Base-by-base conservation (phyloP, 495 filamentous ascomycete species). In the Aspergillus haitiensis region DNA sequence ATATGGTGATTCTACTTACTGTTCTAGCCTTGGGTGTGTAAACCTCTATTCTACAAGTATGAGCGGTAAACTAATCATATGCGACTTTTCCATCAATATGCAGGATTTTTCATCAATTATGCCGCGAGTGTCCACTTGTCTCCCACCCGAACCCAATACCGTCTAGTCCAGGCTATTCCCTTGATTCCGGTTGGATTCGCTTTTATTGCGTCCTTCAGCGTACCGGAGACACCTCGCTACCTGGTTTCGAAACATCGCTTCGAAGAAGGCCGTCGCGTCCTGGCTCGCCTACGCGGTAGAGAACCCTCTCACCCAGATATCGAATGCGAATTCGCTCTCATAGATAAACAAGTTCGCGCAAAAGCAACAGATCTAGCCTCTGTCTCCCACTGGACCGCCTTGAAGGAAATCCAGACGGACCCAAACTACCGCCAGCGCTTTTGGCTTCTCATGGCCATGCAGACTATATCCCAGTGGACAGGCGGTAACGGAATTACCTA, bases 91-190 rank as follows among this genome's bases (percentile, higher is more conserved):
- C 3, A 58, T 51, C 39, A n/a, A 35, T 46, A 4, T 55, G 12
- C 56, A 79, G 77, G 77, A 8, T 80, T 80, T 69, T 80, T 80
- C 52, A 72, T 80, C 60, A 80, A 80, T 45, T 80, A 80, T 56
- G 77, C 69, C 52, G 77, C 73, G 34, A 72, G 58, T 21, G 12
- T 70, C 31, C 74, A 76, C 61, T 75, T 80, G 74, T 44, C 72
- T 10, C 52, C 68, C 52, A 75, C 72, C 1, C 71, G 69, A 15
- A 65, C 65, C 31, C 76, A 79, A 64, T 78, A 79, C 62, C 75
- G 75, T 10, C 64, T 79, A 48, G 76, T 79, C 4, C 76, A 79
- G 64, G 62, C 72, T 7, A 75, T 79, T 27, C 75, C 75, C 7
- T 47, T 79, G 7, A 75, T 79, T 18, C 76, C 76, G 12, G 66